Conservation (phyloP, 129 eudicot species). For the Helianthus tuberosus region DNA sequence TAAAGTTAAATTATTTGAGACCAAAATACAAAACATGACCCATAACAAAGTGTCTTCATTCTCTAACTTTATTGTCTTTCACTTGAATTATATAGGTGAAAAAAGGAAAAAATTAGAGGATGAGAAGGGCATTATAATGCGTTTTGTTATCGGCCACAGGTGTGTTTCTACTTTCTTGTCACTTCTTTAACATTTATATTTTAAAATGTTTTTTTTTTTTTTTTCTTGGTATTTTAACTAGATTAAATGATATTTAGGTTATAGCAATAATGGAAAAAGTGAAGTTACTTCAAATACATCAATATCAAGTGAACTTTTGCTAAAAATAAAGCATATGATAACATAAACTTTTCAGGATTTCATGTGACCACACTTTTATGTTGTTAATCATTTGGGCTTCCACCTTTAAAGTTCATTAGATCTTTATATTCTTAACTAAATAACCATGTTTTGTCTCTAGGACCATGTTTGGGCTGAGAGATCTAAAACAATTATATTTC, state of each 20-base stretch:
- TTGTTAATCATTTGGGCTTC: constrained; percentile 24
- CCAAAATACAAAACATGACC: background rate
- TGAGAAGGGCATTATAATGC: constrained; percentile 88
- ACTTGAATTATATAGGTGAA: constrained; percentile 51
- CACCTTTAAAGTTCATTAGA: constrained; percentile 6
- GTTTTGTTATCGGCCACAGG: constrained; percentile 96
- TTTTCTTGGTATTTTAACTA: background rate
- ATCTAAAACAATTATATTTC: background rate
- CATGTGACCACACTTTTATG: constrained; percentile 29
- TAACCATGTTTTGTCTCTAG: background rate
- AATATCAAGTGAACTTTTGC: constrained; percentile 15
- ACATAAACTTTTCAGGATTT: constrained; percentile 34
- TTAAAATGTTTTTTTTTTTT: background rate
- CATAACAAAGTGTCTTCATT: background rate
- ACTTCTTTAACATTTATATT: background rate
- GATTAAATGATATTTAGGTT: background rate
- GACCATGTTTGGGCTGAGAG: background rate
- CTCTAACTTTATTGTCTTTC: background rate
- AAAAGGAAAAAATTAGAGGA: constrained; percentile 72
- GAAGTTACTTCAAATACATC: constrained; percentile 13
- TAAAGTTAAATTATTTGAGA: background rate
- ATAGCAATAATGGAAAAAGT: constrained; percentile 3
- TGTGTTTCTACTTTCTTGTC: constrained; percentile 18
- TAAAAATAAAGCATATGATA: constrained; percentile 18
- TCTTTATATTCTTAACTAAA: background rate